Percentiles rank a stretch among this genome's conserved stretches.
phyloP scores from a whole-genome alignment of 148 eudicot species.

The Arctostaphylos glauca region DNA sequence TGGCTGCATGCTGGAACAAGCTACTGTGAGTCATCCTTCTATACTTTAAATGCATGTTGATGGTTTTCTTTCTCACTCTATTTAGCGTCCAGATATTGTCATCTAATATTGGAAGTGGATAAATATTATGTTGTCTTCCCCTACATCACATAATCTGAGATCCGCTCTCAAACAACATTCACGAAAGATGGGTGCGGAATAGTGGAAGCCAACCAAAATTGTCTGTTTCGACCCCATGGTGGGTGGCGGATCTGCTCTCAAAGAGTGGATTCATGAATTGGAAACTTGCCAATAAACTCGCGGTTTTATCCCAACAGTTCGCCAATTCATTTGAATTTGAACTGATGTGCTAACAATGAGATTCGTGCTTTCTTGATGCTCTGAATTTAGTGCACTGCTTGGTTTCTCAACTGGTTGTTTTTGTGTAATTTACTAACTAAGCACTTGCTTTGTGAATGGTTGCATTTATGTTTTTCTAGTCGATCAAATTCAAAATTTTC shows the following conservation, averaged over 20 bases:
- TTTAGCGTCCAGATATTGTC: background rate
- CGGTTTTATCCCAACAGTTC: background rate
- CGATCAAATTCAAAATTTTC: too few relatives aligned
- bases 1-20: conserved; percentile 84
- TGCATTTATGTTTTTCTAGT: background rate
- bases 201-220: background rate
- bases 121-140: background rate
- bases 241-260: background rate
- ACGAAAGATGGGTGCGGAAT: background rate
- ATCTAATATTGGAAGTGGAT: background rate
- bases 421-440: background rate
- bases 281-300: background rate
- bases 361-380: background rate
- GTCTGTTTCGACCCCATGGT: background rate
- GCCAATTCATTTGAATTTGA: background rate
- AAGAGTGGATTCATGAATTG: background rate
- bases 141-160: background rate
- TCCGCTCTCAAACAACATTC: background rate
- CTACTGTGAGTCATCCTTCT: conserved; percentile 55
- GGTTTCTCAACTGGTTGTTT: background rate
- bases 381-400: background rate
- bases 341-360: background rate
- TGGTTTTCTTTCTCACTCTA: background rate
- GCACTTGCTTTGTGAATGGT: background rate
- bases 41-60: background rate